Percentiles rank a stretch among this genome's conserved stretches.
Conservation (phyloP, 495 filamentous ascomycete genomes). For the Chaetomium tenue region DNA sequence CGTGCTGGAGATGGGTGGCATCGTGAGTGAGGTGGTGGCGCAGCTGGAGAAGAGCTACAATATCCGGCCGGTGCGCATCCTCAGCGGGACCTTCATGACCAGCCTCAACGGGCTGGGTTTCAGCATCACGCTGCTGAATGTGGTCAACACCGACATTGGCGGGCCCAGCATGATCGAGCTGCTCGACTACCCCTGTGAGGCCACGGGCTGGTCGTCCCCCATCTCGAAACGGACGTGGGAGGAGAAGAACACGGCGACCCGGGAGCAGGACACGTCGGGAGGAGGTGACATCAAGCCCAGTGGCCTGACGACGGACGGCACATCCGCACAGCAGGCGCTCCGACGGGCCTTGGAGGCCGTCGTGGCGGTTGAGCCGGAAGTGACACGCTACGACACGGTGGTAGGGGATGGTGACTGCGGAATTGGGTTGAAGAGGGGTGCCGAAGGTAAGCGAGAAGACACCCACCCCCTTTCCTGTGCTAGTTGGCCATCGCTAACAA, state of each 20-base stretch:
- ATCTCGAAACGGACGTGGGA: conserved; percentile 63
- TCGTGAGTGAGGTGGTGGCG: conserved; percentile 79
- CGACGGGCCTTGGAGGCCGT: conserved; percentile 66
- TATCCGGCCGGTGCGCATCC: conserved; percentile 68
- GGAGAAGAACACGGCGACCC: conserved; percentile 47
- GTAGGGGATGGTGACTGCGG: conserved; percentile 97
- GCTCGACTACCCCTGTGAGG: conserved; percentile 81
- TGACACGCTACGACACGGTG: conserved; percentile 86
- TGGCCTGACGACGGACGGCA: conserved; percentile 66
- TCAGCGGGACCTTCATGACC: conserved; percentile 73
- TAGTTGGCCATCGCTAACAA: conserved; percentile 22
- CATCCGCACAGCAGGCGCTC: conserved; percentile 57
- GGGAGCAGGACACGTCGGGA: conserved; percentile 40
- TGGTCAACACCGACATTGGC: conserved; percentile 76
- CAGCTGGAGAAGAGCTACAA: conserved; percentile 69
- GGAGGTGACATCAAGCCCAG: conserved; percentile 58
- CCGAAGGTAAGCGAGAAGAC: conserved; percentile 62
- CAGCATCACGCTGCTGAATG: conserved; percentile 79
- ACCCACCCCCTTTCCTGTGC: no score
- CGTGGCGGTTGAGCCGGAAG: conserved; percentile 74
- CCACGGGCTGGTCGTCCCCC: conserved; percentile 78
- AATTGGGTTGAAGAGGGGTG: conserved; percentile 82
- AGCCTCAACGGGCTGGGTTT: conserved; percentile 92
- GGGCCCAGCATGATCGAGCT: conserved; percentile 80
- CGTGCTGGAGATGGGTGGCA: conserved; percentile 82